These are phyloP conservation scores for Tricholomella constricta DNA, from an alignment of 768 basidiomycete genomes.

Conservation along the genomic window DNA sequence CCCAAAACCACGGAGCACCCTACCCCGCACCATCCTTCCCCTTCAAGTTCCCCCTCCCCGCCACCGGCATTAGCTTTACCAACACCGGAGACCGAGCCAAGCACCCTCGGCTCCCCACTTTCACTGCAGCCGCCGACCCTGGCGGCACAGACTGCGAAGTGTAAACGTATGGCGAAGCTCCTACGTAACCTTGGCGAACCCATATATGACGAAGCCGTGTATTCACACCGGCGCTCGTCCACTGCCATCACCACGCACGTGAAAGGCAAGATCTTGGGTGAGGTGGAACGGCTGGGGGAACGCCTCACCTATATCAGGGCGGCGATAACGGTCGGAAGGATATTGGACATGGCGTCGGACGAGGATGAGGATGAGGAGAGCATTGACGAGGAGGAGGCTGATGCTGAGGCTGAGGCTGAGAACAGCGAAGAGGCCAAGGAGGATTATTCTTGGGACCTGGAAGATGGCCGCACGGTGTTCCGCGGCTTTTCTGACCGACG, in stretches of 20 bases:
- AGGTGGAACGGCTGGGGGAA: not conserved
- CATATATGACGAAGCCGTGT: conserved; percentile 20
- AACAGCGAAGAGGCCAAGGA: conserved; percentile 17
- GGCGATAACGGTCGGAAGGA: conserved; percentile 14
- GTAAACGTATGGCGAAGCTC: conserved; percentile 31
- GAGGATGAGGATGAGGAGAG: conserved; percentile 18
- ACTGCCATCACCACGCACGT: not conserved
- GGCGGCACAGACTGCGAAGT: conserved; percentile 29
- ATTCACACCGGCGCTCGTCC: not conserved
- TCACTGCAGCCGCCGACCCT: conserved; percentile 25
- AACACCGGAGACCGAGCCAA: not conserved
- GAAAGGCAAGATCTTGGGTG: not conserved
- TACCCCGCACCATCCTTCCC: too few species aligned
- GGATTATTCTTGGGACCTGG: conserved; percentile 15
- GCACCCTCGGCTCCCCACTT: conserved; percentile 10
- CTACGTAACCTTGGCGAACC: conserved; percentile 35
- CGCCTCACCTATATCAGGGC: conserved; percentile 6
- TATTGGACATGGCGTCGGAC: conserved; percentile 6
- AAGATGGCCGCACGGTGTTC: conserved; percentile 13
- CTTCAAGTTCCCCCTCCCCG: too few species aligned
- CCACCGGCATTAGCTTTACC: not conserved
- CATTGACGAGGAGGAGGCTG: conserved; percentile 17
- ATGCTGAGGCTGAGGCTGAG: too few species aligned
- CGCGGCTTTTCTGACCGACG: conserved; percentile 13
- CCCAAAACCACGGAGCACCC: too few species aligned